Evolutionary conservation across 768 basidiomycete genomes (phyloP).

Genomic region (Xerocomus spinulosus): DNA sequence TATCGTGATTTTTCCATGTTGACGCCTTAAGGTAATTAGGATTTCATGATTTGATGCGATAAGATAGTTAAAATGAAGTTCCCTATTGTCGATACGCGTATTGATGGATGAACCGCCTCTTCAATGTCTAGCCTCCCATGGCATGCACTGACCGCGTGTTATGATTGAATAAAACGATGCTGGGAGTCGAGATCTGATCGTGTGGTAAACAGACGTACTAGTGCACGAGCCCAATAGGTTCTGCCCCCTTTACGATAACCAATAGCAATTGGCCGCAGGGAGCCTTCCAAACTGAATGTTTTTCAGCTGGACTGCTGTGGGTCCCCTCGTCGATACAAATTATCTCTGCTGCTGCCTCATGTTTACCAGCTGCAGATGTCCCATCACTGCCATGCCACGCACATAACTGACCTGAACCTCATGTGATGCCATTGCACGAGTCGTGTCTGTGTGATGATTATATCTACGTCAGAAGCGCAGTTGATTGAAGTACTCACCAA

Average conservation of each 20-base stretch:
- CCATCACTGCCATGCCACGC: slow-evolving; percentile 22
- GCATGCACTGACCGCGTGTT: slow-evolving; percentile 20
- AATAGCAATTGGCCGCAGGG: slow-evolving; percentile 13
- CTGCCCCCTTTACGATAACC: slow-evolving; percentile 3
- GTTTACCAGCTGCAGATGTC: slow-evolving; percentile 19
- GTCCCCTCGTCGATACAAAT: slow-evolving; percentile 1
- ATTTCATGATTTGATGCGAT: slow-evolving; percentile 25
- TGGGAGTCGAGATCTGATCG: not conserved
- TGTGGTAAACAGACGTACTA: slow-evolving; percentile 20
- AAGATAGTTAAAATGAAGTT: slow-evolving; percentile 10
- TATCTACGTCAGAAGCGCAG: slow-evolving; percentile 24
- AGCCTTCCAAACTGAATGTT: slow-evolving; percentile 14
- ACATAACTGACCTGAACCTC: slow-evolving; percentile 28
- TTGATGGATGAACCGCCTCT: not conserved
- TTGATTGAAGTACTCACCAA: slow-evolving; percentile 13
- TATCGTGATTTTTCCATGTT: slow-evolving; percentile 13
- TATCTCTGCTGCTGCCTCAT: slow-evolving; percentile 19
- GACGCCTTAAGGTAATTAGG: no score
- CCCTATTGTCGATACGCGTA: no score
- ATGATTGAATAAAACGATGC: slow-evolving; percentile 7
- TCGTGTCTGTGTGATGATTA: slow-evolving; percentile 17
- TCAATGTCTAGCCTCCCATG: slow-evolving; percentile 6
- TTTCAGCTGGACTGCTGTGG: not conserved
- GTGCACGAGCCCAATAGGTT: not conserved
- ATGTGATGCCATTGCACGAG: slow-evolving; percentile 13